Base-by-base conservation (phyloP, 2,329 filamentous ascomycete genomes). In the Colletotrichum agaves region DNA sequence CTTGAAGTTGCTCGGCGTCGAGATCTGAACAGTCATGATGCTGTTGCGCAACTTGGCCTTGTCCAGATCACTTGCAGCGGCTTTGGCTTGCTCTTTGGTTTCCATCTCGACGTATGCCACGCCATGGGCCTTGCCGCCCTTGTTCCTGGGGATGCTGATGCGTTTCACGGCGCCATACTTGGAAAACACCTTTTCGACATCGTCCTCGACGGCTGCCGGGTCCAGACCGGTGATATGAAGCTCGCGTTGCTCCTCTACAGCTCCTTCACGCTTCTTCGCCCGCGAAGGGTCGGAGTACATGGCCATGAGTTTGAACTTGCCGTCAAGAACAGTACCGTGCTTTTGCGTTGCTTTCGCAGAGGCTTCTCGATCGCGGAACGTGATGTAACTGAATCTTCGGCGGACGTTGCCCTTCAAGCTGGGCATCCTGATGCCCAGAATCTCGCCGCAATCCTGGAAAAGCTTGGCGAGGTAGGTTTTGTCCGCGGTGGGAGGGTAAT, bases 301-400 rank as follows among this genome's bases (percentile, higher is more conserved):
- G 8, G 89, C 92, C 44, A 90, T 80, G 1, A 99, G 84, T 71
- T 86, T 89, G 72, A 90, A 90, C 31, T 87, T 86, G 27, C 88
- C 88, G 23, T 91, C 91, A 0, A 97, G 79, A 21, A 89, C 77
- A 63, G 85, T 90, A 27, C 91, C 91, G 74, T 98, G 86, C 55
- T 97, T 86, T 66, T 88, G 81, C 0, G 90, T 91, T 1, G 94
- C 94, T 55, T 87, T 88, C 43, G 88, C 84, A 0, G 94, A 93
- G 59, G 88, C 87, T n/a, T 85, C 84, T 3, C 86, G 79, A 35
- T 89, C 88, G 53, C 89, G 86, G 76, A 98, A 98, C n/a, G 97
- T 93, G 6, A 98, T 85, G 78, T 99, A 99, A 82, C 94, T 98
- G 81, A 99, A 99, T 23, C 96, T 91, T 35, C 96, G 92, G 73